phyloP scores from a whole-genome alignment of 768 basidiomycete genomes.

The Russula compacta region DNA sequence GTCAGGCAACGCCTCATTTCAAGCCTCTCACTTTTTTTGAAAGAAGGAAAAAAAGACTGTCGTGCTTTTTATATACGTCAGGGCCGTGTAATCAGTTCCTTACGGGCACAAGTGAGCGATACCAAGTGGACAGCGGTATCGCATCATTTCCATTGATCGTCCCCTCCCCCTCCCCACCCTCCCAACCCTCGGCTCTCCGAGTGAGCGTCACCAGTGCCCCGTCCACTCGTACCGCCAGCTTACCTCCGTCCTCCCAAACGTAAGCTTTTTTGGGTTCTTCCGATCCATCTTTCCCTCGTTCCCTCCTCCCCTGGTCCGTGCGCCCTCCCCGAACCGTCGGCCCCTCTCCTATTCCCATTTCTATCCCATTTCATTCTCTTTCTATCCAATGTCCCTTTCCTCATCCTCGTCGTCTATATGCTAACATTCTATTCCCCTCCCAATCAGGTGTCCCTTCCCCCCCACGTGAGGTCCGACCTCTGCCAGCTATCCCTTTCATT shows the following conservation, averaged over 20 bases:
- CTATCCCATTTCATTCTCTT: background rate
- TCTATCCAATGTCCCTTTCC: slow-evolving; percentile 4
- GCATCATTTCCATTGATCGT: slow-evolving; percentile 21
- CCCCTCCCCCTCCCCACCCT: slow-evolving; percentile 8
- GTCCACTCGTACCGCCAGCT: slow-evolving; percentile 13
- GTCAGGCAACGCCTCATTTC: background rate
- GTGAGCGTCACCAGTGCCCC: slow-evolving; percentile 8
- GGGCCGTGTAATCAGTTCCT: background rate
- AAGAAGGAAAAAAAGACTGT: background rate
- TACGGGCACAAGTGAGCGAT: slow-evolving; percentile 4
- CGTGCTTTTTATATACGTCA: slow-evolving; percentile 9
- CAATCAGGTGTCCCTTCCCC: slow-evolving; percentile 8
- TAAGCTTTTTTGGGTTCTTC: slow-evolving; percentile 20
- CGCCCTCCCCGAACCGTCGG: slow-evolving; percentile 9
- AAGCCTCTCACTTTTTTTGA: background rate
- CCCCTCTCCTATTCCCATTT: slow-evolving; percentile 11
- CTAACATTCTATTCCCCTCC: background rate
- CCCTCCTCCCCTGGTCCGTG: slow-evolving; percentile 14
- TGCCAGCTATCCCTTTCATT: background rate
- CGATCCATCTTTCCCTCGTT: slow-evolving; percentile 8
- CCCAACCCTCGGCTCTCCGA: slow-evolving; percentile 21
- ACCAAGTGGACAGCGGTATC: slow-evolving; percentile 16
- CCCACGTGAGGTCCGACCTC: slow-evolving; percentile 3
- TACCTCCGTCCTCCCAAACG: slow-evolving; percentile 14
- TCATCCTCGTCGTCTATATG: slow-evolving; percentile 4